Percentiles rank a stretch among this genome's conserved stretches.
phyloP scores from a whole-genome alignment of 805 yeast genomes.

The Ogataea saltuana region DNA sequence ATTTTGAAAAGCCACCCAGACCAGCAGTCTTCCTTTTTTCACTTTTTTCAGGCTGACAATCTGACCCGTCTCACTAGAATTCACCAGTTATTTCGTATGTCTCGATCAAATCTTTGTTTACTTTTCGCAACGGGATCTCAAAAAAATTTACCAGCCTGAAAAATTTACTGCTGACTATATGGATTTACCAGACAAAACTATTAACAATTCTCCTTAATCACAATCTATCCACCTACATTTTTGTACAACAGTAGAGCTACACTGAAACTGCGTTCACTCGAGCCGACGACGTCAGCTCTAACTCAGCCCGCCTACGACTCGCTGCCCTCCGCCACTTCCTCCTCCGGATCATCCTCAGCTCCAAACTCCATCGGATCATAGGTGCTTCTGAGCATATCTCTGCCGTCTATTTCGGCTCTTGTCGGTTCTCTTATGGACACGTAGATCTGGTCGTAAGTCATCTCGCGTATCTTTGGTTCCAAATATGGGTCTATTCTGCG shows the following conservation, averaged over 20 bases:
- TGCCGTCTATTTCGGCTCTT: constrained; percentile 61
- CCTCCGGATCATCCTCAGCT: constrained; percentile 56
- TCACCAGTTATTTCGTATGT: neutral
- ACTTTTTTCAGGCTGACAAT: too few species aligned
- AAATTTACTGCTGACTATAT: too few species aligned
- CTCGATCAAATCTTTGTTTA: constrained; percentile 2
- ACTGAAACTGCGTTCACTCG: too few species aligned
- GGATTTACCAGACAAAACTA: too few species aligned
- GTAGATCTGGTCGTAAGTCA: constrained; percentile 62
- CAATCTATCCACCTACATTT: too few species aligned
- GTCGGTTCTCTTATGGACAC: constrained; percentile 71
- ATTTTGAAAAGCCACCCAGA: too few species aligned
- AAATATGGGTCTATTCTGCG: constrained; percentile 70
- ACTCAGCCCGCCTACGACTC: neutral
- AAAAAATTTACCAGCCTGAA: neutral
- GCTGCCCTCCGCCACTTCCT: constrained; percentile 32
- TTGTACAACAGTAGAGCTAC: constrained; percentile 1
- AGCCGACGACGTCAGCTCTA: too few species aligned
- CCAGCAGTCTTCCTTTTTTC: too few species aligned
- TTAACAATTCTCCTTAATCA: neutral
- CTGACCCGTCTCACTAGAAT: too few species aligned
- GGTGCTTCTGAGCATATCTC: constrained; percentile 68
- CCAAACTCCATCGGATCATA: constrained; percentile 81
- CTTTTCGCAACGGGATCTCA: neutral
- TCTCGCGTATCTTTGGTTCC: constrained; percentile 54